These are phyloP conservation scores for Hypomyces perniciosus DNA, from an alignment of 2,329 filamentous ascomycete species.

Conservation along the genomic window DNA sequence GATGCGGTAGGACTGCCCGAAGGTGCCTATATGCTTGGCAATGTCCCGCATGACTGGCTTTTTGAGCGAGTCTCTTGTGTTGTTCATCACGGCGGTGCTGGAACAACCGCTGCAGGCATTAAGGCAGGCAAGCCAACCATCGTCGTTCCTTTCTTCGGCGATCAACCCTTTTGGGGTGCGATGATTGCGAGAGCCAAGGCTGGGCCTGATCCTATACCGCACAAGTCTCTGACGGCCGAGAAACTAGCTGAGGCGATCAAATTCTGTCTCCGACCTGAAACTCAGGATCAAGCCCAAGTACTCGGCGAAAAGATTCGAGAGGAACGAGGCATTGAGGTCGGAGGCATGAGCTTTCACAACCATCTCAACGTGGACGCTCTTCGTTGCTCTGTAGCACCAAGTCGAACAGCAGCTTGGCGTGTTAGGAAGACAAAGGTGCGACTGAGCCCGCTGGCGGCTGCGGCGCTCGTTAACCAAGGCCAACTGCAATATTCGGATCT, in stretches of 20 bases:
- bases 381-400: conserved; percentile 63
- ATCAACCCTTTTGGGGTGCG: conserved; percentile 77
- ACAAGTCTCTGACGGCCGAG: conserved; percentile 60
- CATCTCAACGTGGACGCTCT: conserved; percentile 61
- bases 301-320: conserved; percentile 60
- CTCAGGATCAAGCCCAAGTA: conserved; percentile 47
- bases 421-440: conserved; percentile 60
- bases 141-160: conserved; percentile 80
- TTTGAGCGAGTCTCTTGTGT: conserved; percentile 77
- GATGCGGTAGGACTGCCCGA: conserved; percentile 65
- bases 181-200: conserved; percentile 70
- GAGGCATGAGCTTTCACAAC: conserved; percentile 64
- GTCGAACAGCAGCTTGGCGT: conserved; percentile 67
- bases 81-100: conserved; percentile 82
- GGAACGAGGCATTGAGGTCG: conserved; percentile 59
- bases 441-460: conserved; percentile 67
- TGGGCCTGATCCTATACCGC: conserved; percentile 63
- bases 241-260: conserved; percentile 60
- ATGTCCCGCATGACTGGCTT: conserved; percentile 83
- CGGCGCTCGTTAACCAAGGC: conserved; percentile 59
- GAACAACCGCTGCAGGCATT: conserved; percentile 84
- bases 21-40: conserved; percentile 75
- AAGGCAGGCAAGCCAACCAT: conserved; percentile 73
- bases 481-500: conserved; percentile 63
- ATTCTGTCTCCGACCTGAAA: conserved; percentile 54